Evolutionary conservation across 2,329 filamentous ascomycete genomes (phyloP).

Genomic region (Bipolaris zeicola): DNA sequence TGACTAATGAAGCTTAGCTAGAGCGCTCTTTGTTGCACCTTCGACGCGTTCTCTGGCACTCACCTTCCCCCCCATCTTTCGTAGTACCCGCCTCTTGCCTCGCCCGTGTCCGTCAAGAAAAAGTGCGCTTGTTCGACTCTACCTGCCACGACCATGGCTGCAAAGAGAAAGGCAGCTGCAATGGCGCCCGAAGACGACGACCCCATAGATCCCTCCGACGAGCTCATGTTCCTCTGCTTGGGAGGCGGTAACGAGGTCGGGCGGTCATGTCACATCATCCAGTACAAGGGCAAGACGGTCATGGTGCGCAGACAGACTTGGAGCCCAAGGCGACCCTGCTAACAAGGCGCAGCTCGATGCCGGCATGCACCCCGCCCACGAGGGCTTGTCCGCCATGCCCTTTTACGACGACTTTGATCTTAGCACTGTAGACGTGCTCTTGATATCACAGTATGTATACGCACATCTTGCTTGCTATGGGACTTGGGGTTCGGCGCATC

Average conservation of each 20-base stretch:
- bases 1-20: constrained; percentile 11
- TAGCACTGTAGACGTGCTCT: constrained; percentile 92
- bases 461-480: constrained; percentile 23
- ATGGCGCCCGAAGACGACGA: constrained; percentile 81
- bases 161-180: constrained; percentile 84
- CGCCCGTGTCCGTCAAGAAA: neutral
- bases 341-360: constrained; percentile 76
- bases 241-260: constrained; percentile 98
- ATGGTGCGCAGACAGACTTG: constrained; percentile 69
- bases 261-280: constrained; percentile 94
- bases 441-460: constrained; percentile 95
- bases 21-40: neutral
- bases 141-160: constrained; percentile 67
- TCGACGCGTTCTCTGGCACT: constrained; percentile 5
- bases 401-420: constrained; percentile 99
- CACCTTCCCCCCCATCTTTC: constrained; percentile 1
- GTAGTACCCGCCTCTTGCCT: constrained; percentile 4
- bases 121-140: neutral
- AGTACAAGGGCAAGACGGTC: constrained; percentile 99
- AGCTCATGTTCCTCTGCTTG: constrained; percentile 90
- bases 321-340: constrained; percentile 20
- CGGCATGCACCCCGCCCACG: constrained; percentile 94
- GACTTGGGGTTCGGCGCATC: constrained; percentile 37
- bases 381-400: constrained; percentile 88
- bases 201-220: constrained; percentile 88